Percentiles rank a stretch among this genome's conserved stretches.
These are phyloP conservation scores for Carex littledalei DNA, from an alignment of 176 grass and related monocot species.

Conservation along the genomic window DNA sequence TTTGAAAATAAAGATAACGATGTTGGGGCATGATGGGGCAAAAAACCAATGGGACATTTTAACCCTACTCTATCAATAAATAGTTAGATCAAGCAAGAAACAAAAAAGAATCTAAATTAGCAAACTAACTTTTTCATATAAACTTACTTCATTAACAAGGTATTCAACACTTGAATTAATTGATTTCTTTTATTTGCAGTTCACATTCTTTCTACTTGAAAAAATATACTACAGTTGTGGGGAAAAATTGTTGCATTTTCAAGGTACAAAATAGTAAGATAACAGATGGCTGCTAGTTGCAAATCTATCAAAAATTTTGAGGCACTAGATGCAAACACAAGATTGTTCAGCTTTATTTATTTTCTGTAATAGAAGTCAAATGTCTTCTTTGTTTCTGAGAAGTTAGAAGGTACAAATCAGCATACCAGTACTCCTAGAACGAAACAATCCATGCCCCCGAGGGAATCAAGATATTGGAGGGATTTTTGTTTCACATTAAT, in stretches of 20 bases:
- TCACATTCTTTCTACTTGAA: not conserved
- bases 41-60: too few species aligned
- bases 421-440: constrained; percentile 53
- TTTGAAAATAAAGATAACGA: too few species aligned
- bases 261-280: not conserved
- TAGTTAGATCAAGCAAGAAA: not conserved
- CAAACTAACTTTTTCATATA: not conserved
- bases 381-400: not conserved
- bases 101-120: not conserved
- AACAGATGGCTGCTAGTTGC: not conserved
- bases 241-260: not conserved
- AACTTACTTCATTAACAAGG: not conserved
- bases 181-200: not conserved
- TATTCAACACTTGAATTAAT: not conserved
- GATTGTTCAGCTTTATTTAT: not conserved
- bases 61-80: not conserved
- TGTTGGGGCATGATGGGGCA: too few species aligned
- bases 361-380: not conserved
- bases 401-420: not conserved
- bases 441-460: constrained; percentile 37
- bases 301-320: not conserved
- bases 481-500: constrained; percentile 66
- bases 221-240: not conserved
- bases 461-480: constrained; percentile 89
- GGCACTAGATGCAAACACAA: not conserved